A percentile compares a stretch with the other conserved stretches of the same genome.
Conservation (phyloP, 169 alveolate species). For the Eimeria praecox region DNA sequence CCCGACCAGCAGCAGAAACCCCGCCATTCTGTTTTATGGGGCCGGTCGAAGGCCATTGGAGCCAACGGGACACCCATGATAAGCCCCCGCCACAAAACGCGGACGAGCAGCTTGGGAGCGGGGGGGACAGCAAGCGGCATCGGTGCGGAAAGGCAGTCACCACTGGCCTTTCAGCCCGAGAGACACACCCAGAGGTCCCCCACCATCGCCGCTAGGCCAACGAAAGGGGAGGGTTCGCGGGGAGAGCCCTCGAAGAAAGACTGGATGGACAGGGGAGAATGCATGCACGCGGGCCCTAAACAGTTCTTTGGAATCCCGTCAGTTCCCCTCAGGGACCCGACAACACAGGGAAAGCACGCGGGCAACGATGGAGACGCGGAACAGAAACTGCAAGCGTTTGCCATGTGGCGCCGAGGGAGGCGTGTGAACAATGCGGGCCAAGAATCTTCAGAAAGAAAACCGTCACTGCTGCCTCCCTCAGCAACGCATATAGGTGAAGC, state of each 20-base stretch:
- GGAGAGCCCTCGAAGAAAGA: background rate
- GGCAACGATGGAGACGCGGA: background rate
- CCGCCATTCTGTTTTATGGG: constrained; percentile 33
- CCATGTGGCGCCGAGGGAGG: constrained; percentile 52
- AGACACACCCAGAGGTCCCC: constrained; percentile 3
- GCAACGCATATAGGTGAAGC: background rate
- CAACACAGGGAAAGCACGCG: background rate
- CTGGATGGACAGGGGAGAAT: background rate
- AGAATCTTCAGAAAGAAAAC: background rate
- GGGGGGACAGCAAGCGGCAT: background rate
- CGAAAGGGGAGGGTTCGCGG: background rate
- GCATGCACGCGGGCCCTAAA: background rate
- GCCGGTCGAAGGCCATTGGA: constrained; percentile 75
- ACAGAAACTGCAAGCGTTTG: background rate
- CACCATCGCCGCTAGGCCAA: background rate
- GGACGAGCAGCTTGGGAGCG: background rate
- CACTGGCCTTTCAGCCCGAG: constrained; percentile 2
- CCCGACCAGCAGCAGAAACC: background rate
- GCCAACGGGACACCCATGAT: constrained; percentile 77
- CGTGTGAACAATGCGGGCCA: background rate
- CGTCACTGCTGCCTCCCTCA: background rate
- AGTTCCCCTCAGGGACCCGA: background rate
- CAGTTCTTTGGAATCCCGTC: constrained; percentile 12
- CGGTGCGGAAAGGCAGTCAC: background rate
- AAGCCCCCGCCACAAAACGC: constrained; percentile 16